Evolutionary conservation across 805 yeast genomes (phyloP).

Genomic region (Kluyveromyces aestuarii): DNA sequence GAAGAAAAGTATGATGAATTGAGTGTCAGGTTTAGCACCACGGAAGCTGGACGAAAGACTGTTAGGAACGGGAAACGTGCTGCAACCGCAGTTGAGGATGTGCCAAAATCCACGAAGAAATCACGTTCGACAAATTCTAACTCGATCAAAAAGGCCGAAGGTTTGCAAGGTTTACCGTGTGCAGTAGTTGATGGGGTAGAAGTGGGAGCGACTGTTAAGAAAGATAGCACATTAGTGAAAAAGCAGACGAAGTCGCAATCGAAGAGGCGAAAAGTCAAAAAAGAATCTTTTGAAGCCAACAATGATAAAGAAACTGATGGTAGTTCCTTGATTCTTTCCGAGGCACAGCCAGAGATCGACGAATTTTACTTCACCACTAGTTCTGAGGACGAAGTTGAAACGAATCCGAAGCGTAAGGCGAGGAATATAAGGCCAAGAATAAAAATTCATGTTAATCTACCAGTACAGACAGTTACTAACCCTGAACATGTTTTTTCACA

Average conservation of each 20-base stretch:
- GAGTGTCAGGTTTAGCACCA: constrained; percentile 4
- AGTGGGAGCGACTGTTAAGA: background rate
- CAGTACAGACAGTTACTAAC: constrained; percentile 45
- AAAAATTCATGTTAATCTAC: constrained; percentile 29
- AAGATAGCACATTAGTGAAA: background rate
- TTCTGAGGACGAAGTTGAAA: constrained; percentile 21
- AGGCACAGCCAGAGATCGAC: constrained; percentile 3
- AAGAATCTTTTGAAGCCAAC: background rate
- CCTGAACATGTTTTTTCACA: constrained; percentile 50
- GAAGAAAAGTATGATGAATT: constrained; percentile 12
- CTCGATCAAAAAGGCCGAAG: background rate
- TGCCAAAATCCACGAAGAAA: background rate
- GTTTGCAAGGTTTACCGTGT: background rate
- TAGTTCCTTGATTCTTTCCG: background rate
- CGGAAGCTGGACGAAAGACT: background rate
- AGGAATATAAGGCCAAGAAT: constrained; percentile 21
- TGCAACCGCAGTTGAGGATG: background rate
- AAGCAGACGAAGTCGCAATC: background rate
- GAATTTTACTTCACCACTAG: constrained; percentile 24
- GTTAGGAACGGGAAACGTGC: background rate
- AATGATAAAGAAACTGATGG: background rate
- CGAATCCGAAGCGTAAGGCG: constrained; percentile 6
- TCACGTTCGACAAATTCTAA: background rate
- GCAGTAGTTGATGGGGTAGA: background rate
- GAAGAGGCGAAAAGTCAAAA: background rate